phyloP scores from a whole-genome alignment of 2,329 filamentous ascomycete genomes.

The Emergomyces africanus region DNA sequence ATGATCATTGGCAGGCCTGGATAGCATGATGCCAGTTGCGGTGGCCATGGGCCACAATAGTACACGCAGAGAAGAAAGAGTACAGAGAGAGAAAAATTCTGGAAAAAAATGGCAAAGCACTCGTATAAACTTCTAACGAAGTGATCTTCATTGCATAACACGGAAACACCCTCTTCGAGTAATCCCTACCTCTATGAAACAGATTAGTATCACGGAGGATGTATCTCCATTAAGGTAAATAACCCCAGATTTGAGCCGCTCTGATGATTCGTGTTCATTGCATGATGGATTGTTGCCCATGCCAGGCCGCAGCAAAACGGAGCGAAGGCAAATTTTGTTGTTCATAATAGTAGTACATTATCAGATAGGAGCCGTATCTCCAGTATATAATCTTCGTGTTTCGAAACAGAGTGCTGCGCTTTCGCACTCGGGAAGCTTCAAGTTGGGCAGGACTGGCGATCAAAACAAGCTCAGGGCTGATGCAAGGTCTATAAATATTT shows the following conservation, averaged over 20 bases:
- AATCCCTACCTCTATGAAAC: background rate
- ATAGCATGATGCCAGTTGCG: background rate
- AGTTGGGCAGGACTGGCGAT: too few relatives aligned
- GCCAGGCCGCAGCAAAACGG: background rate
- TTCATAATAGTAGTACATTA: background rate
- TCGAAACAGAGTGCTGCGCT: background rate
- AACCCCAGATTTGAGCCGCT: background rate
- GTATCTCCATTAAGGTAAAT: background rate
- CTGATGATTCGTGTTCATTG: background rate
- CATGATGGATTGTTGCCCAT: background rate
- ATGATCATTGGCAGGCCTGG: background rate
- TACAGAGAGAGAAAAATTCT: background rate
- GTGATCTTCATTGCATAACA: background rate
- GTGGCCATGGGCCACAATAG: background rate
- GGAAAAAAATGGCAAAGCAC: background rate
- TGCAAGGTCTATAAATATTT: background rate
- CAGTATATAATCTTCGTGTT: background rate
- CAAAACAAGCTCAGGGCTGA: background rate
- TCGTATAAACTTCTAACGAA: background rate
- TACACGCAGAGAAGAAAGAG: background rate
- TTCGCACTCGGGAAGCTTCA: background rate
- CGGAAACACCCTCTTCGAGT: background rate
- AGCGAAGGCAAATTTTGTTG: background rate
- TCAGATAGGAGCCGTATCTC: background rate
- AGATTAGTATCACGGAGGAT: background rate